These are phyloP conservation scores for Furcasterigmium furcatum DNA, from an alignment of 2,329 filamentous ascomycete species.

Conservation along the genomic window DNA sequence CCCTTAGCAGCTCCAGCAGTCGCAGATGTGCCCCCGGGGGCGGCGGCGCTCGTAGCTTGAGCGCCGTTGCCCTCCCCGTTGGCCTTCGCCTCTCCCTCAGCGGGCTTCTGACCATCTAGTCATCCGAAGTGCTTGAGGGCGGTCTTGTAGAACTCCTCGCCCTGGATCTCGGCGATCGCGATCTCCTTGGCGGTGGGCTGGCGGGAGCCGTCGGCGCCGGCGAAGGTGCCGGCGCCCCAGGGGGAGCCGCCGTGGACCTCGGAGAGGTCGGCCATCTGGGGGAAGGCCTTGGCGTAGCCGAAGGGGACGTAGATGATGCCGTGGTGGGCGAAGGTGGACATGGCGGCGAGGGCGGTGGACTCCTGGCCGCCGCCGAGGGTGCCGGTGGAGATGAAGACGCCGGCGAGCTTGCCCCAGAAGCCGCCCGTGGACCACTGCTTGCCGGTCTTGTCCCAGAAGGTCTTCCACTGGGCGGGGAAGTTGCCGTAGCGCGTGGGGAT, in stretches of 20 bases:
- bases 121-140: conserved; percentile 60
- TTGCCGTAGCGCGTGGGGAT: conserved; percentile 96
- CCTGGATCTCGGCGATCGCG: conserved; percentile 76
- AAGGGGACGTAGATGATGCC: conserved; percentile 96
- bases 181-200: conserved; percentile 76
- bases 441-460: conserved; percentile 89
- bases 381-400: conserved; percentile 86
- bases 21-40: neutral
- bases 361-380: conserved; percentile 89
- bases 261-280: conserved; percentile 62
- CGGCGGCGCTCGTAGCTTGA: neutral
- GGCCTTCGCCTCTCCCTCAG: neutral
- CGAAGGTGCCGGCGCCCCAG: conserved; percentile 94
- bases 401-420: conserved; percentile 85
- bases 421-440: conserved; percentile 76
- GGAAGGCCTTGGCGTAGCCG: conserved; percentile 81
- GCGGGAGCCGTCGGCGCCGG: conserved; percentile 75
- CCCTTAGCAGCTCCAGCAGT: neutral
- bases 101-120: neutral
- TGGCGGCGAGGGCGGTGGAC: conserved; percentile 72
- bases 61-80: neutral
- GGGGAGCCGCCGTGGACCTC: conserved; percentile 85
- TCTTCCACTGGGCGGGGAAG: conserved; percentile 94
- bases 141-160: conserved; percentile 77
- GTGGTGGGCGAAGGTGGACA: conserved; percentile 89